phyloP scores from a whole-genome alignment of 176 grass and related monocot genomes.

The Ensete glaucum region DNA sequence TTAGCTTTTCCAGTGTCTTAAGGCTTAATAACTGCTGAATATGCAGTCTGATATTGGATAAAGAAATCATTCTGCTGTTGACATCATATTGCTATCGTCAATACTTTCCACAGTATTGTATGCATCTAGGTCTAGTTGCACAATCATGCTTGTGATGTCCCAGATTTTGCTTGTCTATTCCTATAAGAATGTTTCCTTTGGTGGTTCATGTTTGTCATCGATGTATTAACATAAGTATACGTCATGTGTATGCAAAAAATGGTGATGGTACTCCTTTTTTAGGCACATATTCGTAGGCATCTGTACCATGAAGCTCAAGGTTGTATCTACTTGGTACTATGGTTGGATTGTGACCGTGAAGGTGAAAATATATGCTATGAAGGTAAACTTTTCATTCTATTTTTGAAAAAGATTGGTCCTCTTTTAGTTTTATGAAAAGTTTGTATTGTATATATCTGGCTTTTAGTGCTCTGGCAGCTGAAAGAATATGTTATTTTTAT shows the following conservation, averaged over 20 bases:
- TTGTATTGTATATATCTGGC: neutral
- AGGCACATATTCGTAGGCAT: slow-evolving; percentile 93
- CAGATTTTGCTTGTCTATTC: neutral
- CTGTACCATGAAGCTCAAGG: slow-evolving; percentile 82
- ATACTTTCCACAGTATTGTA: neutral
- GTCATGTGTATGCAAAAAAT: slow-evolving; percentile 5
- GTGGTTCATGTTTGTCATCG: neutral
- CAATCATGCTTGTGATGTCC: neutral
- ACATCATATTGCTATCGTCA: neutral
- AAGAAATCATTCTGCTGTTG: neutral
- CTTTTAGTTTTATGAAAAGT: neutral
- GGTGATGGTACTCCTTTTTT: slow-evolving; percentile 12
- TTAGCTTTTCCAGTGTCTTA: no score
- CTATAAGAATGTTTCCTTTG: neutral
- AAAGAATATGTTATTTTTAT: no score
- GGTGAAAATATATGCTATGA: slow-evolving; percentile 99
- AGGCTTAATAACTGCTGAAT: no score
- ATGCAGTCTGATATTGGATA: no score
- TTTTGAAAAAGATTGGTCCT: neutral
- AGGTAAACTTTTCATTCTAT: slow-evolving; percentile 36
- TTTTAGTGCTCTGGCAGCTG: neutral
- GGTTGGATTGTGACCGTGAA: slow-evolving; percentile 96
- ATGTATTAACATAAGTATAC: neutral
- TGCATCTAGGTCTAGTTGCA: neutral
- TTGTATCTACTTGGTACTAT: slow-evolving; percentile 69